These are phyloP conservation scores for Castanospermum australe DNA, from an alignment of 306 rosid genomes.

Conservation along the genomic window DNA sequence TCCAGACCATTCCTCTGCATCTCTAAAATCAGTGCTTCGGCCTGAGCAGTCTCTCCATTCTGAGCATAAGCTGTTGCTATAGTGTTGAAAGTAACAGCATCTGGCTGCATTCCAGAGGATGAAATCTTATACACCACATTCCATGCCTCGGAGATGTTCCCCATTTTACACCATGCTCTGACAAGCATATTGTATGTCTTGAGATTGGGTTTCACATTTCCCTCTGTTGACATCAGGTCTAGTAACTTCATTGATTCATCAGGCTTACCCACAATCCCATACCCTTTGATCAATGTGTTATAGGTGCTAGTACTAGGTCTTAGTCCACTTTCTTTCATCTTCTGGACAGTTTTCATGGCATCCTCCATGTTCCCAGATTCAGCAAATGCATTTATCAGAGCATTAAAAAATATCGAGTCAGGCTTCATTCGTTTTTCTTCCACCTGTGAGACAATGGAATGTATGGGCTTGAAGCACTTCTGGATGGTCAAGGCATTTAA, in stretches of 20 bases:
- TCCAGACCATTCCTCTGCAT: constrained; percentile 55
- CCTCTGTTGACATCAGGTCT: constrained; percentile 51
- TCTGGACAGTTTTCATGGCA: constrained; percentile 51
- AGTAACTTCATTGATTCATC: constrained; percentile 58
- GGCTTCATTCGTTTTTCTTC: constrained; percentile 63
- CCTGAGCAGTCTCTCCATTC: constrained; percentile 54
- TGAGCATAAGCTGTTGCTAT: constrained; percentile 60
- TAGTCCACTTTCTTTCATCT: constrained; percentile 67
- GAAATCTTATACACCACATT: constrained; percentile 52
- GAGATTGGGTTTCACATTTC: constrained; percentile 58
- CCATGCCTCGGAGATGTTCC: constrained; percentile 58
- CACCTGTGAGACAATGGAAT: constrained; percentile 47
- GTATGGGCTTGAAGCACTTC: constrained; percentile 55
- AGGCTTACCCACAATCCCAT: constrained; percentile 67
- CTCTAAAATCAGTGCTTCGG: constrained; percentile 59
- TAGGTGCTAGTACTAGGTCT: constrained; percentile 54
- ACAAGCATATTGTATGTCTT: constrained; percentile 67
- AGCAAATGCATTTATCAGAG: constrained; percentile 64
- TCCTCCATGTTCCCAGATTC: constrained; percentile 69
- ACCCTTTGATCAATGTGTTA: constrained; percentile 69
- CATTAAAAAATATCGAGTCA: constrained; percentile 61
- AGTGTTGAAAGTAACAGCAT: constrained; percentile 68
- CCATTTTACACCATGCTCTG: constrained; percentile 57
- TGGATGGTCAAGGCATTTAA: constrained; percentile 58
- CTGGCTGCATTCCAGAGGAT: constrained; percentile 56